Conservation (phyloP, 148 eudicot species). For the Fagopyrum esculentum region DNA sequence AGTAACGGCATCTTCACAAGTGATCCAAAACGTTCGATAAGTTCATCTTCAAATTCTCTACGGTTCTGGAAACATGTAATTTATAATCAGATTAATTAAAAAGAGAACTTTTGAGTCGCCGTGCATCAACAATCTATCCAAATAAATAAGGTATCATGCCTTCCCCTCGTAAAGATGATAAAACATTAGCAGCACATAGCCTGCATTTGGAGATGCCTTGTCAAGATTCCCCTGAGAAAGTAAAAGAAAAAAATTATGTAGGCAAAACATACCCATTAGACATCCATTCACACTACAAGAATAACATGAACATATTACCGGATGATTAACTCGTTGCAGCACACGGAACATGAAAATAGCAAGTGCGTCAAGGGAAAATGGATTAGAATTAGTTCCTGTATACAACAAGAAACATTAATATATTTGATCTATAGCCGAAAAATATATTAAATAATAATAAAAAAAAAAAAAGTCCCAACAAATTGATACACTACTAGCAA, state of each 20-base stretch:
- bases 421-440: conserved; percentile 4
- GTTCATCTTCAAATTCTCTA: conserved; percentile 73
- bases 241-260: neutral
- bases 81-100: neutral
- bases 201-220: conserved; percentile 73
- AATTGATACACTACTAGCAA: neutral
- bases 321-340: conserved; percentile 82
- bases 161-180: conserved; percentile 88
- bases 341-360: conserved; percentile 82
- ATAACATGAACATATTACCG: conserved; percentile 36
- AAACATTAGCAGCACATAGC: conserved; percentile 88
- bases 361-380: conserved; percentile 84
- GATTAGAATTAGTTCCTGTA: conserved; percentile 85
- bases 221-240: conserved; percentile 83
- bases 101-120: neutral
- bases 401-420: neutral
- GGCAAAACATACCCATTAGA: neutral
- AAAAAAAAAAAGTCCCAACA: neutral
- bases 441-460: neutral
- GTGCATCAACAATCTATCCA: conserved; percentile 10
- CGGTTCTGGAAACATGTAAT: conserved; percentile 47
- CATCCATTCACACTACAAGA: neutral
- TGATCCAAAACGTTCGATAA: conserved; percentile 92
- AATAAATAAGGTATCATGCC: conserved; percentile 31
- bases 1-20: conserved; percentile 87